phyloP scores from a whole-genome alignment of 768 basidiomycete genomes.

The Agaricus sinodeliciosus region DNA sequence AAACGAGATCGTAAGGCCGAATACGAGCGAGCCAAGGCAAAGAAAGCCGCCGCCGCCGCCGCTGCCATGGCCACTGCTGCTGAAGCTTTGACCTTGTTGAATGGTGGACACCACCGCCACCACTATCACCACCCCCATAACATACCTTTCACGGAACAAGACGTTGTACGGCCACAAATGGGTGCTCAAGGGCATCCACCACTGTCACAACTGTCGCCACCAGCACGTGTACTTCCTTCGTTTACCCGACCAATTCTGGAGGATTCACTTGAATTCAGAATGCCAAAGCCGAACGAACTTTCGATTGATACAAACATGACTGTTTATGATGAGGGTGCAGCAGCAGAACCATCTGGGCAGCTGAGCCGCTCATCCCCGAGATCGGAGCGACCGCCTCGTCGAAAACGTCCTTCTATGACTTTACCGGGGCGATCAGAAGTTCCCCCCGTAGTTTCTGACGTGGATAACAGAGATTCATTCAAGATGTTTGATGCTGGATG shows the following conservation, averaged over 20 bases:
- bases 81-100: constrained; percentile 8
- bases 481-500: constrained; percentile 80
- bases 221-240: background rate
- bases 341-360: background rate
- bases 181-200: background rate
- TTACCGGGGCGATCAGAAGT: constrained; percentile 24
- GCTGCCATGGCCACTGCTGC: constrained; percentile 13
- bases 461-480: constrained; percentile 71
- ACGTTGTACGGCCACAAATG: background rate
- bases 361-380: constrained; percentile 1
- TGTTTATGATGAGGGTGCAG: constrained; percentile 30
- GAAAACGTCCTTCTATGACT: constrained; percentile 24
- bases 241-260: constrained; percentile 22
- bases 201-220: background rate
- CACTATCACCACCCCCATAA: constrained; percentile 11
- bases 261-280: constrained; percentile 34
- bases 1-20: constrained; percentile 36
- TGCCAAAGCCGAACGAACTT: background rate
- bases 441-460: constrained; percentile 59
- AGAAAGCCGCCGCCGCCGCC: constrained; percentile 21
- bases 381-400: constrained; percentile 10
- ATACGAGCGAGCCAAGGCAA: constrained; percentile 24
- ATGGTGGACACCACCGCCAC: constrained; percentile 11
- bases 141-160: background rate
- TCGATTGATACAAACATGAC: constrained; percentile 12